Evolutionary conservation across 2,329 filamentous ascomycete species (phyloP).

Genomic region (Camptophora hylomeconis): DNA sequence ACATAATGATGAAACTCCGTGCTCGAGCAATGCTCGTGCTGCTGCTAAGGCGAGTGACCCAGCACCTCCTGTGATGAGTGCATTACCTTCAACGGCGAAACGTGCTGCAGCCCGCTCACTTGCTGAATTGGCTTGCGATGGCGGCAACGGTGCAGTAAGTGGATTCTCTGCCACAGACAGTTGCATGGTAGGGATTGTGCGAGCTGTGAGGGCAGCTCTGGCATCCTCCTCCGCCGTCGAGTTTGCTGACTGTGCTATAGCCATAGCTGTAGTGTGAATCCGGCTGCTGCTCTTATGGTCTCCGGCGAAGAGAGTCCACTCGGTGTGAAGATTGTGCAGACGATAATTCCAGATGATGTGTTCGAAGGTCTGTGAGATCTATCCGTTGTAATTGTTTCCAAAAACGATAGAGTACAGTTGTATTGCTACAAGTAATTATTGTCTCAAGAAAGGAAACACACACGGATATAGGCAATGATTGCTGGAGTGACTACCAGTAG

Average conservation of each 20-base stretch:
- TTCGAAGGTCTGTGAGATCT: no score
- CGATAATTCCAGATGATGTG: no score
- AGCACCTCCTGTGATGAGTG: constrained; percentile 48
- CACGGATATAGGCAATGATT: no score
- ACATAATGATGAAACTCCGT: constrained; percentile 46
- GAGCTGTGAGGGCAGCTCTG: constrained; percentile 13
- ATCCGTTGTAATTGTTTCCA: no score
- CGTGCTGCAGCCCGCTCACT: constrained; percentile 19
- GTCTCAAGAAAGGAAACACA: no score
- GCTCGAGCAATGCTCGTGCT: constrained; percentile 53
- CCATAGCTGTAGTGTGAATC: no score
- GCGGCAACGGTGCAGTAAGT: constrained; percentile 19
- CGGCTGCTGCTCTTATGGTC: no score
- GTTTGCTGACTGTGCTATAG: constrained; percentile 1
- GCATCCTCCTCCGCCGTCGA: constrained; percentile 10
- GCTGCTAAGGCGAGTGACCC: constrained; percentile 49
- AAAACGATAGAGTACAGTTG: no score
- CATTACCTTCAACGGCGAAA: constrained; percentile 21
- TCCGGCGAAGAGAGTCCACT: no score
- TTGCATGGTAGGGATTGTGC: constrained; percentile 17
- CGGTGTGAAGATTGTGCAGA: no score
- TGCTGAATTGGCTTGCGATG: constrained; percentile 14
- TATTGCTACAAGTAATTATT: no score
- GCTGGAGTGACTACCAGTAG: no score
- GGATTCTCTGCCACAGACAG: constrained; percentile 14